Conservation (phyloP, 164 flowering plant species). For the Sedum album region DNA sequence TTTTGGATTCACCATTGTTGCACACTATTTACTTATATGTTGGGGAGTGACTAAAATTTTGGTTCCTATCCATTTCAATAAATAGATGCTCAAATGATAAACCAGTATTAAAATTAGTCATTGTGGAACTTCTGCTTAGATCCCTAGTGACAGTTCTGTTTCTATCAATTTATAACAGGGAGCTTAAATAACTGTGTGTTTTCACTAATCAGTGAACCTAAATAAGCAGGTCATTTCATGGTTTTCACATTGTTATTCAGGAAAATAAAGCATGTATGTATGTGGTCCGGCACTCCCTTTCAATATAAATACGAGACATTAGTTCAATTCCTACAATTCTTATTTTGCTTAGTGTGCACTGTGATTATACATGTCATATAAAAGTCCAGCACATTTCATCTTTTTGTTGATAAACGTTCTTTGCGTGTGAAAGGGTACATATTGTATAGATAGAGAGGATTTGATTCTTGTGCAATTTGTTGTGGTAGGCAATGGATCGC, state of each 20-base stretch:
- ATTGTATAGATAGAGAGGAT: not conserved
- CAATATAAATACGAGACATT: not conserved
- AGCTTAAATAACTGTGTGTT: not conserved
- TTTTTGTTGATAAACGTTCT: not conserved
- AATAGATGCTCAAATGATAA: not conserved
- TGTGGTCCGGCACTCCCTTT: not conserved
- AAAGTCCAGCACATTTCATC: not conserved
- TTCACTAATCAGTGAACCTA: not conserved
- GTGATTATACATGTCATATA: not conserved
- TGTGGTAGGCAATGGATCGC: slow-evolving; percentile 76
- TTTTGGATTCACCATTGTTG: not conserved
- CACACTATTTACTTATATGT: not conserved
- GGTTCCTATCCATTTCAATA: not conserved
- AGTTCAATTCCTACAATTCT: not conserved
- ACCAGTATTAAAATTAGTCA: too few relatives aligned
- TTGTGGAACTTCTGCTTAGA: too few relatives aligned
- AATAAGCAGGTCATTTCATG: not conserved
- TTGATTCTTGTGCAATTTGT: not conserved
- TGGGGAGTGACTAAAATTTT: not conserved
- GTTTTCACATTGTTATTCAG: not conserved
- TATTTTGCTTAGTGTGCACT: not conserved
- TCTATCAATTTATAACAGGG: not conserved
- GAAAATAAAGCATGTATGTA: not conserved
- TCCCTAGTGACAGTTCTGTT: too few relatives aligned
- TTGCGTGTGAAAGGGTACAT: not conserved